Conservation (phyloP, 169 alveolate species). For the Toxoplasma gondii region DNA sequence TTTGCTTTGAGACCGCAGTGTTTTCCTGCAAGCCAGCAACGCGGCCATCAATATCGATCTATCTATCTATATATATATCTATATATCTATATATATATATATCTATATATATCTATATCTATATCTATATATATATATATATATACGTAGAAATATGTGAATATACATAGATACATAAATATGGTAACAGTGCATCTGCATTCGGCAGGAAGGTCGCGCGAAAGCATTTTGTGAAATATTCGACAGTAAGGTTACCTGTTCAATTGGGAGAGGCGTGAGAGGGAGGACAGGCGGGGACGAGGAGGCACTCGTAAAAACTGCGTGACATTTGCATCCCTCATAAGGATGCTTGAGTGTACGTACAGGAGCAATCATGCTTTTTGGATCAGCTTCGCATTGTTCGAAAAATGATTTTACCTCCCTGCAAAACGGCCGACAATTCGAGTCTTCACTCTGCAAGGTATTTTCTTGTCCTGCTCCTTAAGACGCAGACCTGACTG, state of each 20-base stretch:
- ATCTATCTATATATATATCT: no score
- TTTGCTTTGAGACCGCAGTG: no score
- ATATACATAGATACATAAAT: no score
- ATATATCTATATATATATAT: no score
- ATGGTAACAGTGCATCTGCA: no score
- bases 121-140: no score
- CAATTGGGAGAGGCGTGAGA: neutral
- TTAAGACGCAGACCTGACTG: neutral
- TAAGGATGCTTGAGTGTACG: neutral
- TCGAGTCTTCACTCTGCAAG: neutral
- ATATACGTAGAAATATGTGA: no score
- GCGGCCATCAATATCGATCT: no score
- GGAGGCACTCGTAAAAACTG: neutral
- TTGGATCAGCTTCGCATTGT: neutral
- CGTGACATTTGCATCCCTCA: neutral
- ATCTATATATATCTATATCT: no score
- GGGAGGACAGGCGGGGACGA: neutral
- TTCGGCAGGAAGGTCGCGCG: no score
- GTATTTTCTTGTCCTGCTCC: neutral
- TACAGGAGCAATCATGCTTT: neutral
- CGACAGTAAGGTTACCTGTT: neutral
- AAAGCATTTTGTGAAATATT: no score
- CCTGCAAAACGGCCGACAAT: neutral
- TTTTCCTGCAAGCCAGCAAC: no score
- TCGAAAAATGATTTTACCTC: neutral